Evolutionary conservation across 2,329 filamentous ascomycete species (phyloP).

Genomic region (Rhexocercosporidium sp.): DNA sequence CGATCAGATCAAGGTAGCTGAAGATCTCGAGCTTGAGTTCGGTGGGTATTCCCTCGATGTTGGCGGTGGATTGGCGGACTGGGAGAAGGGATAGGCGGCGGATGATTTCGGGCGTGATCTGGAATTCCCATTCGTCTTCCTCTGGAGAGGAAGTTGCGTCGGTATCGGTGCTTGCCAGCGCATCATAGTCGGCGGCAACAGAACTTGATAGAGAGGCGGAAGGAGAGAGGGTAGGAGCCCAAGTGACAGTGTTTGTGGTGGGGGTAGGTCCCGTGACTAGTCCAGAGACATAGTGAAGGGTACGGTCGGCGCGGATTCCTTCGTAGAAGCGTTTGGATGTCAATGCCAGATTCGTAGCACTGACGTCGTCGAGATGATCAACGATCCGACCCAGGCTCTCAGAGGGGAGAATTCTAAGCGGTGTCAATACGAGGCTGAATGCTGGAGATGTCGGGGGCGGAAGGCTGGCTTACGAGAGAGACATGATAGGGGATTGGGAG

Average conservation of each 20-base stretch:
- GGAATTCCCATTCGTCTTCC: slow-evolving; percentile 32
- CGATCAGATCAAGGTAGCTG: slow-evolving; percentile 67
- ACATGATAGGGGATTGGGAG: not conserved
- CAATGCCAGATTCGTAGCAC: slow-evolving; percentile 9
- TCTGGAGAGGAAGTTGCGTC: slow-evolving; percentile 32
- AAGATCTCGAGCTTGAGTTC: slow-evolving; percentile 67
- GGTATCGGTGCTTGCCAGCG: slow-evolving; percentile 32
- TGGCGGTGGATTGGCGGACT: slow-evolving; percentile 18
- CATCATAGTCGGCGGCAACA: slow-evolving; percentile 29
- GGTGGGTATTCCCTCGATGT: slow-evolving; percentile 57
- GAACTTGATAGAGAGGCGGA: slow-evolving; percentile 19
- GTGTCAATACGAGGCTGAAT: slow-evolving; percentile 1
- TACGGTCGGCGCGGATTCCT: not conserved
- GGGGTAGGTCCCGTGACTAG: slow-evolving; percentile 22
- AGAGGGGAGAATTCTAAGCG: not conserved
- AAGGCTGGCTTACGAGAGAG: slow-evolving; percentile 9
- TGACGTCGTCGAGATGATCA: slow-evolving; percentile 4
- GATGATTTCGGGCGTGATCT: slow-evolving; percentile 34
- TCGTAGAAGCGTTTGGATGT: slow-evolving; percentile 1
- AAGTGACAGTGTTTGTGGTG: slow-evolving; percentile 17
- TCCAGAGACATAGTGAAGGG: not conserved
- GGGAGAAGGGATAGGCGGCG: slow-evolving; percentile 27
- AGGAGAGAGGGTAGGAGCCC: slow-evolving; percentile 17
- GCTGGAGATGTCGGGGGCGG: not conserved
- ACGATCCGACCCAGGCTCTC: slow-evolving; percentile 1